These are phyloP conservation scores for Thelephora terrestris DNA, from an alignment of 1,284 basidiomycete genomes.

Conservation along the genomic window DNA sequence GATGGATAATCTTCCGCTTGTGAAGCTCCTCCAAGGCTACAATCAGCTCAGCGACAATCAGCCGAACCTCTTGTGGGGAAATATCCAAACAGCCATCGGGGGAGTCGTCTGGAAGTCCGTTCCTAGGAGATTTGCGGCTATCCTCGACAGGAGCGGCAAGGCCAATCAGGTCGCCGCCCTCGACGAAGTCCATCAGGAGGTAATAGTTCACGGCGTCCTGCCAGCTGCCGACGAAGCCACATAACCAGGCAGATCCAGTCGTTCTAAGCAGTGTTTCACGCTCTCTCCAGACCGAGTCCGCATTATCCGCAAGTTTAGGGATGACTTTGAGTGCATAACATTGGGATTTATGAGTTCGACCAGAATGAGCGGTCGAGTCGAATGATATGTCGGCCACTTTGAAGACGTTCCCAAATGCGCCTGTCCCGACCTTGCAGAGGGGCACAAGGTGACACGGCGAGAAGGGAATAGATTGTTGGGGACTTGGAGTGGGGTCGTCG, in stretches of 20 bases:
- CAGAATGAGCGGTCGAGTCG: slow-evolving; percentile 6
- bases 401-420: slow-evolving; percentile 19
- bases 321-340: slow-evolving; percentile 19
- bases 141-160: background rate
- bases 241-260: slow-evolving; percentile 8
- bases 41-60: slow-evolving; percentile 20
- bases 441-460: slow-evolving; percentile 13
- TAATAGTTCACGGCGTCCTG: slow-evolving; percentile 20
- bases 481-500: background rate
- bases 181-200: slow-evolving; percentile 14
- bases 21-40: slow-evolving; percentile 29
- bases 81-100: slow-evolving; percentile 4
- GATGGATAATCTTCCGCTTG: slow-evolving; percentile 28
- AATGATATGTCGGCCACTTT: slow-evolving; percentile 14
- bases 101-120: slow-evolving; percentile 8
- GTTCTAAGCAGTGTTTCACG: slow-evolving; percentile 3
- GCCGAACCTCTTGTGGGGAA: slow-evolving; percentile 5
- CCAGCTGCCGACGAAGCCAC: slow-evolving; percentile 16
- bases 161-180: slow-evolving; percentile 15
- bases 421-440: slow-evolving; percentile 16
- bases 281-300: slow-evolving; percentile 1
- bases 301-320: background rate
- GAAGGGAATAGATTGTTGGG: background rate
- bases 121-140: too few relatives aligned
- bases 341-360: too few relatives aligned